Percentiles rank a stretch among this genome's conserved stretches.
These are phyloP conservation scores for Glebionis coronaria DNA, from an alignment of 129 eudicot species.

Conservation along the genomic window DNA sequence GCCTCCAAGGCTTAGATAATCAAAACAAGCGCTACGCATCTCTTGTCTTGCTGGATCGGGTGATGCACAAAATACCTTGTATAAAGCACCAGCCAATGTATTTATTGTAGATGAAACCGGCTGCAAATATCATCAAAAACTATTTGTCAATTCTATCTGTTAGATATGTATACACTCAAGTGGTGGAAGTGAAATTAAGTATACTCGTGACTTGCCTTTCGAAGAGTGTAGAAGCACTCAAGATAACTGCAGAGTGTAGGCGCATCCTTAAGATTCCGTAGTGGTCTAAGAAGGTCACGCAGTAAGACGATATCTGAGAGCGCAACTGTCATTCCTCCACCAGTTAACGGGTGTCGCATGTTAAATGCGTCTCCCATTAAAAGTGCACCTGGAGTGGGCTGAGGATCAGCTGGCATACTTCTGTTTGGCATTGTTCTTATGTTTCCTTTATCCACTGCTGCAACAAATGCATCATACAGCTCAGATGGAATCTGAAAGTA, in stretches of 20 bases:
- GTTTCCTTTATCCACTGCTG: slow-evolving; percentile 66
- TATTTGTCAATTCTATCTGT: neutral
- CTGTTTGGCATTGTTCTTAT: slow-evolving; percentile 65
- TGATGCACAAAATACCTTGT: slow-evolving; percentile 56
- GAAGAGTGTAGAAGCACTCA: slow-evolving; percentile 68
- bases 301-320: slow-evolving; percentile 62
- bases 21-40: slow-evolving; percentile 57
- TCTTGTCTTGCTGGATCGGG: slow-evolving; percentile 59
- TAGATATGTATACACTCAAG: neutral
- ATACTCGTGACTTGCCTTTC: slow-evolving; percentile 48
- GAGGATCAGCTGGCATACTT: slow-evolving; percentile 84
- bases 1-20: slow-evolving; percentile 59
- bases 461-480: slow-evolving; percentile 45
- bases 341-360: slow-evolving; percentile 78
- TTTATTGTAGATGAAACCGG: slow-evolving; percentile 63
- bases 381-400: slow-evolving; percentile 72
- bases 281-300: slow-evolving; percentile 58
- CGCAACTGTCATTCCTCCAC: slow-evolving; percentile 89
- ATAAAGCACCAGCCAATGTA: slow-evolving; percentile 53
- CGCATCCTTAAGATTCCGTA: slow-evolving; percentile 33
- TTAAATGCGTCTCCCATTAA: slow-evolving; percentile 75
- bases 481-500: slow-evolving; percentile 49
- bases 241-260: slow-evolving; percentile 45
- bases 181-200: neutral
- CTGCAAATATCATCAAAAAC: slow-evolving; percentile 22